Percentiles rank a stretch among this genome's conserved stretches.
phyloP scores from a whole-genome alignment of 352 stramenopile species.

The Globisporangium megalacanthum region DNA sequence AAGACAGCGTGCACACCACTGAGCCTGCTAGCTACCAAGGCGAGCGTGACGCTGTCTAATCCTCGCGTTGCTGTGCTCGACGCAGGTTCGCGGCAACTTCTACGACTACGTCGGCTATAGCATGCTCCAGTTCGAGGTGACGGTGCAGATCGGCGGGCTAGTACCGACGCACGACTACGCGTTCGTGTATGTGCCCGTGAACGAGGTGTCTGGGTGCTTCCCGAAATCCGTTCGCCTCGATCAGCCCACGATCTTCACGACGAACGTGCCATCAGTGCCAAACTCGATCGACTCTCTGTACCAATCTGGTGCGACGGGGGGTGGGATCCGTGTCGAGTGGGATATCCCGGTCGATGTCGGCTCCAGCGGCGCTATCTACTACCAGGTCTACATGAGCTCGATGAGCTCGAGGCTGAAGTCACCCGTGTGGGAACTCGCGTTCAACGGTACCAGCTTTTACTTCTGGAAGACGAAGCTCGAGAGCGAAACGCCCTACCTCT shows the following conservation, averaged over 20 bases:
- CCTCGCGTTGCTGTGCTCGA: neutral
- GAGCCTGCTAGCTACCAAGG: neutral
- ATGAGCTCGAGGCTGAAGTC: constrained; percentile 23
- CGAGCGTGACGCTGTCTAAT: neutral
- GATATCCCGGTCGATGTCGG: constrained; percentile 37
- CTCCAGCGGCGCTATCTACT: constrained; percentile 23
- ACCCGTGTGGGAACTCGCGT: constrained; percentile 30
- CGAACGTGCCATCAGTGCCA: constrained; percentile 16
- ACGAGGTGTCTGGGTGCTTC: constrained; percentile 42
- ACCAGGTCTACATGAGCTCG: constrained; percentile 52
- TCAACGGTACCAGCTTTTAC: constrained; percentile 31
- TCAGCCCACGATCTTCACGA: constrained; percentile 18
- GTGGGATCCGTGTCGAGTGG: constrained; percentile 41
- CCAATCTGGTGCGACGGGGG: constrained; percentile 37
- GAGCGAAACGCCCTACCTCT: constrained; percentile 37
- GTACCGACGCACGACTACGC: constrained; percentile 26
- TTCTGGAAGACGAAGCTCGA: constrained; percentile 54
- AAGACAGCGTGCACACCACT: neutral
- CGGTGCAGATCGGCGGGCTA: constrained; percentile 41
- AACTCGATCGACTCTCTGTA: constrained; percentile 21
- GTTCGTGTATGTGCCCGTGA: constrained; percentile 39
- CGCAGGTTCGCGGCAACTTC: constrained; percentile 24
- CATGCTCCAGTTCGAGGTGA: constrained; percentile 28
- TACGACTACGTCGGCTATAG: constrained; percentile 17
- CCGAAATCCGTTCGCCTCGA: constrained; percentile 1